Conservation (phyloP, 306 rosid species). For the Quercus berberidifolia region DNA sequence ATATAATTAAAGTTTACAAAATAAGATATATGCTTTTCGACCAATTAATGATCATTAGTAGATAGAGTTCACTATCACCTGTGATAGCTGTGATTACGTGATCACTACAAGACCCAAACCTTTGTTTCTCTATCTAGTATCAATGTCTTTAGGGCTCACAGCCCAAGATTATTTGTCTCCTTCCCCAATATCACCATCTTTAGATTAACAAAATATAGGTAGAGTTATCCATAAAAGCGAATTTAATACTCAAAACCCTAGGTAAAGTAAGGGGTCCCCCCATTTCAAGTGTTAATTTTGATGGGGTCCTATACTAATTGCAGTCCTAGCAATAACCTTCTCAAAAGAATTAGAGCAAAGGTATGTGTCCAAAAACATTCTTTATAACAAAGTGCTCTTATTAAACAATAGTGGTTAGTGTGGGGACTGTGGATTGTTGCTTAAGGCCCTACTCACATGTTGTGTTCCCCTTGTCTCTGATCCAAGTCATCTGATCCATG, state of each 20-base stretch:
- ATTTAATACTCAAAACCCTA: constrained; percentile 17
- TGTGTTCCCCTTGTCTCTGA: constrained; percentile 4
- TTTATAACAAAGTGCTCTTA: neutral
- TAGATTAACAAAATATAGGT: neutral
- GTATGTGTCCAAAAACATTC: constrained; percentile 26
- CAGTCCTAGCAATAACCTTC: neutral
- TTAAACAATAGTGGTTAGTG: neutral
- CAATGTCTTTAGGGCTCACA: too few species aligned
- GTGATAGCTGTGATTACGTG: too few species aligned
- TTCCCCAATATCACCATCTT: neutral
- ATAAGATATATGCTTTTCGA: too few species aligned
- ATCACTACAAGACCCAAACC: too few species aligned
- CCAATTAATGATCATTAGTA: too few species aligned
- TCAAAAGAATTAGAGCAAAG: constrained; percentile 8
- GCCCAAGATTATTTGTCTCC: neutral
- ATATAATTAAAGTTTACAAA: too few species aligned
- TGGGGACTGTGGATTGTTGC: neutral
- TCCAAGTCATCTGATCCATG: neutral
- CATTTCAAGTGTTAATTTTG: neutral
- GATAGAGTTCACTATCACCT: too few species aligned
- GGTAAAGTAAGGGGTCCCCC: neutral
- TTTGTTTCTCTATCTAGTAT: too few species aligned
- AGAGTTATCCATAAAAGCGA: neutral
- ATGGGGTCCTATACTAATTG: neutral
- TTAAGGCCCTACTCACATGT: constrained; percentile 12